A percentile compares a stretch with the other conserved stretches of the same genome.
These are phyloP conservation scores for Spirogloea muscicola DNA, from an alignment of 139 green algal species.

Conservation along the genomic window DNA sequence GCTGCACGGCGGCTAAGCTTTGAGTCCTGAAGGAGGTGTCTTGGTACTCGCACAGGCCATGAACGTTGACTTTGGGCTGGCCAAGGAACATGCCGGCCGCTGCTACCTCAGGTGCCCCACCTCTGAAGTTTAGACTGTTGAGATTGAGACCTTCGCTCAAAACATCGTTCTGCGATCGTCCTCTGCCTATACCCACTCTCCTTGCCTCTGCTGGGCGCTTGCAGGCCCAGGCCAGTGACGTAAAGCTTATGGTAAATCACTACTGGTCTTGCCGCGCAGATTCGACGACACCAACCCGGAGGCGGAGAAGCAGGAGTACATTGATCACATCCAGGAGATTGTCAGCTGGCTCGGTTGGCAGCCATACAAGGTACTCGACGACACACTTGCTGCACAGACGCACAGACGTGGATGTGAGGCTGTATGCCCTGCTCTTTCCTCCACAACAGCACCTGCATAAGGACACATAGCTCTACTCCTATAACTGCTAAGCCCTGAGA, in stretches of 20 bases:
- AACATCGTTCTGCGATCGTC: too few relatives aligned
- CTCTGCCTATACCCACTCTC: neutral
- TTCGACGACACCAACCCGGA: conserved; percentile 98
- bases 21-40: too few relatives aligned
- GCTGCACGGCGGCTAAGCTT: too few relatives aligned
- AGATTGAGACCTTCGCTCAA: conserved; percentile 19
- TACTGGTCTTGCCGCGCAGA: conserved; percentile 5
- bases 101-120: conserved; percentile 79
- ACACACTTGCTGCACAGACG: too few relatives aligned
- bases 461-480: too few relatives aligned
- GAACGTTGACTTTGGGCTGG: conserved; percentile 97
- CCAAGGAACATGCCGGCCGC: conserved; percentile 68
- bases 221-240: too few relatives aligned
- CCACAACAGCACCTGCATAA: too few relatives aligned
- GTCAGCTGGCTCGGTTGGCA: conserved; percentile 91
- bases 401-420: too few relatives aligned
- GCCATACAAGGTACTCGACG: conserved; percentile 82
- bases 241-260: too few relatives aligned
- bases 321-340: conserved; percentile 96
- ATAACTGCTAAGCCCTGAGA: too few relatives aligned
- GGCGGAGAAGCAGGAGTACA: conserved; percentile 98
- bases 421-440: too few relatives aligned
- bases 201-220: neutral
- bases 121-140: neutral
- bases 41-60: too few relatives aligned